A percentile compares a stretch with the other conserved stretches of the same genome.
phyloP scores from a whole-genome alignment of 441 rosid species.

The Mallotus repandus region DNA sequence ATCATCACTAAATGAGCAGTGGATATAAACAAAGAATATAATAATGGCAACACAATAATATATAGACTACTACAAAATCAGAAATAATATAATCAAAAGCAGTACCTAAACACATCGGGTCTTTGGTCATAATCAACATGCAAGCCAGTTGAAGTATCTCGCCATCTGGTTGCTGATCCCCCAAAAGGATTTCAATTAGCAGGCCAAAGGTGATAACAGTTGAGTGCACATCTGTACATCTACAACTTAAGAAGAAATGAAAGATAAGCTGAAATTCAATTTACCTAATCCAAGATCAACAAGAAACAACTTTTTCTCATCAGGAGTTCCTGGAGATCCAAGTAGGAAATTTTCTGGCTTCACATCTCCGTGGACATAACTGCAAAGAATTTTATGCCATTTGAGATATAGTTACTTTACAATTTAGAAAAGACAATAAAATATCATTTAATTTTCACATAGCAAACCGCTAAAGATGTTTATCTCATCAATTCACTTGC shows the following conservation, averaged over 20 bases:
- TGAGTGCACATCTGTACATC: not conserved
- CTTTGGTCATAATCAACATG: slow-evolving; percentile 98
- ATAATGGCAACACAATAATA: not conserved
- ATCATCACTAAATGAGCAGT: slow-evolving; percentile 2
- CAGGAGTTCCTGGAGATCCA: slow-evolving; percentile 78
- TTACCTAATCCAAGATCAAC: slow-evolving; percentile 94
- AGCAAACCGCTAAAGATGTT: not conserved
- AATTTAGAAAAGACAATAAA: not conserved
- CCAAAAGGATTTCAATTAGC: not conserved
- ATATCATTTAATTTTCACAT: not conserved
- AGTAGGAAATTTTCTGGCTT: slow-evolving; percentile 96
- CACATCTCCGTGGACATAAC: slow-evolving; percentile 96
- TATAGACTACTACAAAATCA: too few relatives aligned
- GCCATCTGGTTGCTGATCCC: slow-evolving; percentile 77
- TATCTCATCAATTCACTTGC: not conserved
- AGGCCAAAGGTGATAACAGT: not conserved
- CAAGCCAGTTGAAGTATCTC: slow-evolving; percentile 67
- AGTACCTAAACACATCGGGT: slow-evolving; percentile 94
- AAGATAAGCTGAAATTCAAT: not conserved
- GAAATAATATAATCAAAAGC: not conserved
- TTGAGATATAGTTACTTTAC: not conserved
- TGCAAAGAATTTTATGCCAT: slow-evolving; percentile 22
- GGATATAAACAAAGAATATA: too few relatives aligned
- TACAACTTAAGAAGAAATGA: not conserved
- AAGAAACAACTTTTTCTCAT: slow-evolving; percentile 79